Evolutionary conservation across 1,139 yeast genomes (phyloP).

Genomic region (Magnusiomyces suaveolens): DNA sequence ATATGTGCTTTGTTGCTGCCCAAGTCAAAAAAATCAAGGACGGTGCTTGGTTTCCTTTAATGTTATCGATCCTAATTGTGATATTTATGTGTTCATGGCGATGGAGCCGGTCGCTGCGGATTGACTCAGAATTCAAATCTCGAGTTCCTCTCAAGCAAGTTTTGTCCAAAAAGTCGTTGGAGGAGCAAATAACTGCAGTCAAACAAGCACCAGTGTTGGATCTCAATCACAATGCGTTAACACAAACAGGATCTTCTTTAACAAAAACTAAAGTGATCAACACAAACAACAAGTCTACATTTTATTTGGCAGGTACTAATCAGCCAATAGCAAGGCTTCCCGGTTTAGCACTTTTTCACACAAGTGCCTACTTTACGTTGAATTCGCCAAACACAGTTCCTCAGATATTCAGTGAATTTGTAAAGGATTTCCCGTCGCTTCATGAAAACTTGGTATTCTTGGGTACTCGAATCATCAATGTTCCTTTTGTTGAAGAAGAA

Average conservation of each 20-base stretch:
- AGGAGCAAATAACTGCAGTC: neutral
- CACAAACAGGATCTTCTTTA: neutral
- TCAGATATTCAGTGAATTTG: constrained; percentile 32
- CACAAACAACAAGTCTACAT: no score
- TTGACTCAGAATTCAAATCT: constrained; percentile 15
- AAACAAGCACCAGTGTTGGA: neutral
- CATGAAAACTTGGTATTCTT: constrained; percentile 39
- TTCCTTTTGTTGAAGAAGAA: constrained; percentile 35
- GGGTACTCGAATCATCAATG: constrained; percentile 36
- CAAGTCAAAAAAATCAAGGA: constrained; percentile 44
- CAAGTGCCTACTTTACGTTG: constrained; percentile 28
- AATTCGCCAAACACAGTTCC: constrained; percentile 35
- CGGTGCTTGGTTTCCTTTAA: constrained; percentile 54
- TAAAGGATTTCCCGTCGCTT: constrained; percentile 36
- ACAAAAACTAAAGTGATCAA: no score
- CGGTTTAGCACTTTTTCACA: constrained; percentile 37
- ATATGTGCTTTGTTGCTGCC: constrained; percentile 39
- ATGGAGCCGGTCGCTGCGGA: constrained; percentile 33
- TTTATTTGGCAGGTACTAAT: constrained; percentile 9
- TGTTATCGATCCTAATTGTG: constrained; percentile 36
- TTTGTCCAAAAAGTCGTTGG: constrained; percentile 9
- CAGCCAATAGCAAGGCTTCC: constrained; percentile 17
- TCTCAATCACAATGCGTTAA: constrained; percentile 12
- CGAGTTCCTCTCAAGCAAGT: constrained; percentile 8
- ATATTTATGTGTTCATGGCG: constrained; percentile 43